Percentiles rank a stretch among this genome's conserved stretches.
These are phyloP conservation scores for Cercophora sp. DNA, from an alignment of 495 filamentous ascomycete species.

Conservation along the genomic window DNA sequence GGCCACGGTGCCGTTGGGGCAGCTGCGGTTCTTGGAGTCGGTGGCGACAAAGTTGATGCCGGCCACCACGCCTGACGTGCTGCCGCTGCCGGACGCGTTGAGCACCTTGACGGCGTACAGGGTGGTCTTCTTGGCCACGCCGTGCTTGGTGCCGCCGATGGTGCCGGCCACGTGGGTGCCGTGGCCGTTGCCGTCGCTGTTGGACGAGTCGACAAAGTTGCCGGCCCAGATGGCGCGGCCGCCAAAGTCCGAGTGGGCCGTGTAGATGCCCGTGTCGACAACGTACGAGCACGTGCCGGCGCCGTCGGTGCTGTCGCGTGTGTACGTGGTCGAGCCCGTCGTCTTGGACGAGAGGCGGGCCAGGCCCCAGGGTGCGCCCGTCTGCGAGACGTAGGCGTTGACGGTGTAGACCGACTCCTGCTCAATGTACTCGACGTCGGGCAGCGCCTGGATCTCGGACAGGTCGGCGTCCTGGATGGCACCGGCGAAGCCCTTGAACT, in stretches of 20 bases:
- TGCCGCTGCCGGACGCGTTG: conserved; percentile 45
- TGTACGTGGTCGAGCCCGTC: conserved; percentile 49
- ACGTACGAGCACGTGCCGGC: conserved; percentile 56
- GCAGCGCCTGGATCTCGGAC: conserved; percentile 39
- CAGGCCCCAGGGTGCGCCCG: conserved; percentile 57
- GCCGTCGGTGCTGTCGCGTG: conserved; percentile 58
- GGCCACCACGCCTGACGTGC: conserved; percentile 43
- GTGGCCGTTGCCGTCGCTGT: conserved; percentile 41
- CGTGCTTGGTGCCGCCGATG: conserved; percentile 33
- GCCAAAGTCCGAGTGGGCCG: conserved; percentile 32
- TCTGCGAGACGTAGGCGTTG: conserved; percentile 47
- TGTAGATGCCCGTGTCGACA: conserved; percentile 58
- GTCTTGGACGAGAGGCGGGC: conserved; percentile 52
- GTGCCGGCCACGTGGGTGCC: conserved; percentile 13
- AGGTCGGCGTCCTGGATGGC: conserved; percentile 33
- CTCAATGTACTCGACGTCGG: conserved; percentile 53
- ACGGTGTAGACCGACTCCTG: conserved; percentile 46
- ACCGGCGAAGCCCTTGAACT: conserved; percentile 46
- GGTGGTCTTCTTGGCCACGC: conserved; percentile 42
- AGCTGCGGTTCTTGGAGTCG: conserved; percentile 34
- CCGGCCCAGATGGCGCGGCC: not conserved
- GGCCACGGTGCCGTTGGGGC: conserved; percentile 42
- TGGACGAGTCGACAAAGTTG: conserved; percentile 25
- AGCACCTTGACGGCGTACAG: conserved; percentile 33
- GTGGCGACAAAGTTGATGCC: conserved; percentile 45